Conservation (phyloP, 2,329 filamentous ascomycete genomes). For the Mycosphaerella arachidis region DNA sequence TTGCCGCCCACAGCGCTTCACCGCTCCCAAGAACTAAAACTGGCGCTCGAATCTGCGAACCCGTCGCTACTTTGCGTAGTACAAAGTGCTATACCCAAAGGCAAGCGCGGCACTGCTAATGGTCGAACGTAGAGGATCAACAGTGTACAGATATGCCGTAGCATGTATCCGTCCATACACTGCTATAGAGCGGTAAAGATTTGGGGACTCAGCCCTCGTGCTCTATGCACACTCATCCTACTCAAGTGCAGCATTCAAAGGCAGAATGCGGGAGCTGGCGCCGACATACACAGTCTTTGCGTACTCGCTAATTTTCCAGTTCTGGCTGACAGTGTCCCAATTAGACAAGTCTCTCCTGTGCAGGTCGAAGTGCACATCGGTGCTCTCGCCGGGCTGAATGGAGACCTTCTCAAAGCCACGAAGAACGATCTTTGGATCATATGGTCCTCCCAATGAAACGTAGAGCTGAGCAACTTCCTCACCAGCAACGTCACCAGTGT, state of each 20-base stretch:
- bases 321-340: conserved; percentile 22
- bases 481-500: conserved; percentile 53
- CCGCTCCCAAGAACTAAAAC: no score
- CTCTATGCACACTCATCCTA: not conserved
- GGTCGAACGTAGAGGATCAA: no score
- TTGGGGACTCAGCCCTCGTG: not conserved
- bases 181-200: no score
- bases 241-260: not conserved
- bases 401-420: conserved; percentile 38
- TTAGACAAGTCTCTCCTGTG: conserved; percentile 19
- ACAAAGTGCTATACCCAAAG: no score
- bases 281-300: conserved; percentile 30
- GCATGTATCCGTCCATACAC: no score
- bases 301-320: conserved; percentile 44
- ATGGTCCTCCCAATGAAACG: conserved; percentile 26
- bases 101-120: no score
- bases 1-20: no score
- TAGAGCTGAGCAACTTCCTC: conserved; percentile 57
- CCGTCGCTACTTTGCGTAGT: no score
- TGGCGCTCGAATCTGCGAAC: no score
- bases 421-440: conserved; percentile 50
- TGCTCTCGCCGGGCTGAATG: conserved; percentile 20
- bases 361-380: conserved; percentile 17
- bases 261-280: conserved; percentile 25
- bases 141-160: no score